Base-by-base conservation (phyloP, 148 eudicot genomes). In the Gaultheria prostrata region DNA sequence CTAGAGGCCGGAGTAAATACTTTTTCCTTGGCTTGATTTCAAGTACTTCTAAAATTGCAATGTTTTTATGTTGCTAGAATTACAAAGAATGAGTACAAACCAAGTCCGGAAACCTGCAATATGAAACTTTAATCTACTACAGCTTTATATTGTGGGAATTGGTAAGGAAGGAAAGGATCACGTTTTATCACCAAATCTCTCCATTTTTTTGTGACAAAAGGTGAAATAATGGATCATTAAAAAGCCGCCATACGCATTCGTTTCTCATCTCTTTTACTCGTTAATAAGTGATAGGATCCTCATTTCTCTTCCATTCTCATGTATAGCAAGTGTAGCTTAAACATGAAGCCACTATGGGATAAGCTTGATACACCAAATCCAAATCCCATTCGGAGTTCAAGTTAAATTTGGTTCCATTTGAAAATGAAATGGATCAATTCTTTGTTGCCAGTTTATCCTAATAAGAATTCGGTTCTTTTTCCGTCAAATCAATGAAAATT, bases 1-100 rank as follows among this genome's bases (percentile, higher is more conserved):
- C 86, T 87, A 46, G 86, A 76, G 65, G 56, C 75, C 65, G 28
- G 83, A 30, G 89, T 87, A 76, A 45, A 18, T 45, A n/a, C 11
- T 71, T 1, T 67, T 26, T 15, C 48, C 21, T 48, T 30, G 26
- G 3, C 4, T 39, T 21, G 3, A 18, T 39, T 3, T 7, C 1
- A 74, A 21, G 17, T 18, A 21, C 9, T 74, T 35, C 35, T 53
- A 24, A 4, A 2, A 32, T 79, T 7, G 5, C 26, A 1, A 18
- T 61, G 26, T 21, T 61, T 61, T 8, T 8, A 20, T 6, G 26
- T 1, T 61, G 24, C 26, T 6, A 61, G n/a, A 61, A 61, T 20
- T 56, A 4, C 21, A 6, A 21, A 8, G 9, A 61, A 59, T 20
- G 4, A 59, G 26, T 7, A 59, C 26, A 59, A 59, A 20, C 67